Base-by-base conservation (phyloP, 805 yeast genomes). In the Hanseniaspora thailandica region DNA sequence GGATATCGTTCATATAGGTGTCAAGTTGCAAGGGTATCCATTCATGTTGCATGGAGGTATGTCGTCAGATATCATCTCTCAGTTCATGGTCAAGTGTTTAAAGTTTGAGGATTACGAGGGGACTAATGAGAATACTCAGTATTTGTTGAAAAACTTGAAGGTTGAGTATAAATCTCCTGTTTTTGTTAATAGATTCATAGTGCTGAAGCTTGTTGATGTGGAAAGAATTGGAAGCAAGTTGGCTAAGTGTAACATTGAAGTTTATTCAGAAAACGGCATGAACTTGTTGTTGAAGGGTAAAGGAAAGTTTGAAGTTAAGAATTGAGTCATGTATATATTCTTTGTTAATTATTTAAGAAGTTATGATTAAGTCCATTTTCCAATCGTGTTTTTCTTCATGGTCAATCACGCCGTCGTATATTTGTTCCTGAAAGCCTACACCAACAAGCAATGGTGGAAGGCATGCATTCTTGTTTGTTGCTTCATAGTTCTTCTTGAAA, bases 21-120 rank as follows among this genome's bases (percentile, higher is more conserved):
- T 82, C 62, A 76, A 76, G 56, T 66, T 88, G 20, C 81, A 90
- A 41, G 97, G 97, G 0, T 88, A 83, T 63, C 97, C 96, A 2
- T 82, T 86, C 60, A 68, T 89, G 19, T 76, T 86, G 2, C 97
- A 88, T 63, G 97, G 97, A 3, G 97, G 97, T 0, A 77, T 89
- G 28, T 64, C 88, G 30, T 94, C 89, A 8, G 81, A 94, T 0
- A 69, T 88, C 1, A 68, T 87, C 52, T 93, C 86, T 61, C 95
- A 88, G 59, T 74, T 84, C 6, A 75, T 82, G 68, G 80, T 81
- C 58, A 73, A 81, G 70, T 74, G 55, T 78, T 70, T 13, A 61
- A 64, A 22, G 40, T 58, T 64, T 22, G 64, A 62, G 52, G 71
- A 54, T 50, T 59, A 56, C 34, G 62, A 57, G 61, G 73, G 69